Evolutionary conservation across 129 eudicot species (phyloP).

Genomic region (Pseudognaphalium luteoalbum): DNA sequence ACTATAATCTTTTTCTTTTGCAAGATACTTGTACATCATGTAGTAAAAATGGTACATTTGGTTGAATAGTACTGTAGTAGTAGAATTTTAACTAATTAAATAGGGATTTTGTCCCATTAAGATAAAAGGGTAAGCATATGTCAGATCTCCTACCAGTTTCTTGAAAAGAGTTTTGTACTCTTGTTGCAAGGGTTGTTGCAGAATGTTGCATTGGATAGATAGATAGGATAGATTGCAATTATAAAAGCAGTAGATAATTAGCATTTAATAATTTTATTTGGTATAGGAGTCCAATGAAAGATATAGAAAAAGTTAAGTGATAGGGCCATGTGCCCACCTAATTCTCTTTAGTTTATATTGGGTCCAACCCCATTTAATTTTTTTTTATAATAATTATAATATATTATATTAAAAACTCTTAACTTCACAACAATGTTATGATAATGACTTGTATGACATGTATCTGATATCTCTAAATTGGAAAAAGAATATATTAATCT

Average conservation of each 20-base stretch:
- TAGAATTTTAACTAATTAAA: not conserved
- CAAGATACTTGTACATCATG: conserved; percentile 7
- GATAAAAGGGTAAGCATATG: conserved; percentile 32
- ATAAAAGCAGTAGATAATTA: conserved; percentile 26
- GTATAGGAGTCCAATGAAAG: conserved; percentile 32
- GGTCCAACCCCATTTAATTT: conserved; percentile 21
- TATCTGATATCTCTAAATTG: not conserved
- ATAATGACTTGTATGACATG: not conserved
- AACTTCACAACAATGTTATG: not conserved
- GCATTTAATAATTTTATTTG: conserved; percentile 15
- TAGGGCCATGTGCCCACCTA: conserved; percentile 44
- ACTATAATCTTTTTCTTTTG: no score
- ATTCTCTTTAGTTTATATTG: conserved; percentile 26
- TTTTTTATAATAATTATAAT: conserved; percentile 14
- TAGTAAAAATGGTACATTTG: not conserved
- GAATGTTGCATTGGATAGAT: conserved; percentile 32
- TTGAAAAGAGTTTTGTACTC: conserved; percentile 33
- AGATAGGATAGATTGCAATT: conserved; percentile 17
- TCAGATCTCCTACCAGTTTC: conserved; percentile 35
- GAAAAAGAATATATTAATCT: not conserved
- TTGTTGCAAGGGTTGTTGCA: conserved; percentile 36
- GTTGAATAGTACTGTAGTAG: not conserved
- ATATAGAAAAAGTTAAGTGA: conserved; percentile 31
- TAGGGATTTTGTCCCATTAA: conserved; percentile 27
- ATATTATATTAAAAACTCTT: not conserved